Base-by-base conservation (phyloP, 2,329 filamentous ascomycete species). In the Fusarium denticulatum region DNA sequence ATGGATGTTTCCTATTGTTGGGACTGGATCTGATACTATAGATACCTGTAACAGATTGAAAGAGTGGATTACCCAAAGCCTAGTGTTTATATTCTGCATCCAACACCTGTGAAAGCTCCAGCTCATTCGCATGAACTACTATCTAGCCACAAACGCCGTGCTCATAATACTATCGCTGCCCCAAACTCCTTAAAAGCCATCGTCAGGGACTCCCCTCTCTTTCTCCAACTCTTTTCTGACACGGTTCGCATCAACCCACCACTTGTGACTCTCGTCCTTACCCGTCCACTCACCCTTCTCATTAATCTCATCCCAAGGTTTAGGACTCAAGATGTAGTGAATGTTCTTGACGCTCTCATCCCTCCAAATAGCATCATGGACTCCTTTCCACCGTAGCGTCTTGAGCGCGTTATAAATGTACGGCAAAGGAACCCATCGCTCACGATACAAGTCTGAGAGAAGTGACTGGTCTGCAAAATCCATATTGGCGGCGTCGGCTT, bases 371-470 rank as follows among this genome's bases (percentile, higher is more conserved):
- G 81, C 77, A 34, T 81, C 79, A 76, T 91, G 89, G 36, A 90
- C 88, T 18, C 82, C 84, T 22, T 82, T 75, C 82, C 85, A 85
- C 22, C 88, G 81, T 82, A 91, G 69, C 22, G 89, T 90, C 85
- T 91, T 91, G 69, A 91, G 84, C 15, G 88, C 89, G 73, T 91
- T 91, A 79, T 91, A 91, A 20, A 86, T 81, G 74, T 91, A 91
- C 4, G 89, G 88, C 74, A 91, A 82, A 11, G 87, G 79, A 18
- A 88, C 86, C 89, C 89, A 91, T 39, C 88, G 83, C 39, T 83
- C 86, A 16, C 80, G 80, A 81, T 88, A 91, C 28, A 90, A 80
- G 55, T 88, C 86, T 7, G 86, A 86, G 26, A 91, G 83, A 53
- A 91, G 82, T 37, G 84, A 86, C 81, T 91, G 89, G 77, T 91